These are phyloP conservation scores for Penicillium sp. DNA, from an alignment of 2,329 filamentous ascomycete genomes.

Conservation along the genomic window DNA sequence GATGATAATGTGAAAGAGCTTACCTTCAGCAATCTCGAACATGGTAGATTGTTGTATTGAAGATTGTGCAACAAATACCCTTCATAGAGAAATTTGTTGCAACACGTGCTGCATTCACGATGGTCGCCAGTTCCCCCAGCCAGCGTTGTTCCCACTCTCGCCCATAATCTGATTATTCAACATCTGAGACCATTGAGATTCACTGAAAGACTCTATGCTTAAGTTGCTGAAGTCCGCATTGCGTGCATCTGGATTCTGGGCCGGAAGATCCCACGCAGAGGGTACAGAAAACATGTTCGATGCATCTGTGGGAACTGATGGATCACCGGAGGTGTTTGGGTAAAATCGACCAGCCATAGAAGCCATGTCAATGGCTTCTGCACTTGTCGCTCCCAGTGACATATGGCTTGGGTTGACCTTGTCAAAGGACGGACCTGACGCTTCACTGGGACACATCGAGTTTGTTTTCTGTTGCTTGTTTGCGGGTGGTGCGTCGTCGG, in stretches of 20 bases:
- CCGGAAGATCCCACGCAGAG: constrained; percentile 32
- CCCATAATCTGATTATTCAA: constrained; percentile 29
- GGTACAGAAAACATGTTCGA: constrained; percentile 28
- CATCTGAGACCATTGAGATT: constrained; percentile 39
- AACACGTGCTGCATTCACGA: constrained; percentile 11
- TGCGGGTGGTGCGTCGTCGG: constrained; percentile 29
- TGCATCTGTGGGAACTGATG: constrained; percentile 19
- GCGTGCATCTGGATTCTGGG: constrained; percentile 13
- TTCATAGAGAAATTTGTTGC: neutral
- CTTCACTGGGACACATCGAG: constrained; percentile 10
- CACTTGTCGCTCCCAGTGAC: constrained; percentile 15
- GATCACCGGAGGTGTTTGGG: constrained; percentile 13
- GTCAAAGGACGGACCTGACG: constrained; percentile 15
- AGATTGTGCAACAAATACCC: neutral
- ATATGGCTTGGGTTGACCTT: constrained; percentile 16
- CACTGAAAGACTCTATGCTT: constrained; percentile 31
- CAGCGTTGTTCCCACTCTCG: constrained; percentile 11
- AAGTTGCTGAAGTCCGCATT: constrained; percentile 21
- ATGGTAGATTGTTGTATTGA: neutral
- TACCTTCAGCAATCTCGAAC: neutral
- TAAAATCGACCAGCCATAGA: constrained; percentile 20
- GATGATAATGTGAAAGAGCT: neutral
- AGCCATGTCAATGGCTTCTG: constrained; percentile 16
- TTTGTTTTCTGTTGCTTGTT: constrained; percentile 24
- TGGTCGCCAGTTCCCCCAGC: constrained; percentile 32